These are phyloP conservation scores for Cryphonectria radicalis DNA, from an alignment of 2,329 filamentous ascomycete species.

Conservation along the genomic window DNA sequence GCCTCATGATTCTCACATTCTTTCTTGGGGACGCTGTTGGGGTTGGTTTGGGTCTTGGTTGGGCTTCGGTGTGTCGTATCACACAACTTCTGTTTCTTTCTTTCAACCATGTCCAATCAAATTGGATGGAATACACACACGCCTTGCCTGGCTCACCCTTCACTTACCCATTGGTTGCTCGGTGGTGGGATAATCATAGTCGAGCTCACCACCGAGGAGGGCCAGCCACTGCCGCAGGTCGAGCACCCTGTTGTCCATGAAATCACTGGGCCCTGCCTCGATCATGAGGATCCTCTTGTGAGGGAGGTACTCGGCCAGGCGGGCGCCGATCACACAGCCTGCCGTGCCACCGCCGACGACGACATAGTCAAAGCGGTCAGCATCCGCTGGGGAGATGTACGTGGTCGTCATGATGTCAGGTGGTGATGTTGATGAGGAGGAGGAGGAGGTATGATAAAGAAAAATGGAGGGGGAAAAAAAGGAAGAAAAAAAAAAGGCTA, in stretches of 20 bases:
- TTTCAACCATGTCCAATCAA: not conserved
- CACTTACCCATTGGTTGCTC: conserved; percentile 78
- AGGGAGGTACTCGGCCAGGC: conserved; percentile 81
- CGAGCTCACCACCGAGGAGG: conserved; percentile 82
- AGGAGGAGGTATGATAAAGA: too few relatives aligned
- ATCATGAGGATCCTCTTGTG: conserved; percentile 81
- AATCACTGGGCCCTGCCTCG: conserved; percentile 88
- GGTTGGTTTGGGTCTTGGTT: not conserved
- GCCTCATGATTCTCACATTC: conserved; percentile 17
- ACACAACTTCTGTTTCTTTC: not conserved
- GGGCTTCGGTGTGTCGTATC: not conserved
- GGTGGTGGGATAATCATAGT: conserved; percentile 88
- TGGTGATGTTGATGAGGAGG: not conserved
- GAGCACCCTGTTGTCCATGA: conserved; percentile 83
- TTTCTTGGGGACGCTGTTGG: not conserved
- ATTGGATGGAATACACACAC: too few relatives aligned
- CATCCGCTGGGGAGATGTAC: conserved; percentile 65
- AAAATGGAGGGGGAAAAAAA: not conserved
- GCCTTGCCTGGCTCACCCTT: not conserved
- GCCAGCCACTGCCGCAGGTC: conserved; percentile 86
- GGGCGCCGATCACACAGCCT: conserved; percentile 81
- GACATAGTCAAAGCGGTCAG: conserved; percentile 78
- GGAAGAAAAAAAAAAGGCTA: not conserved
- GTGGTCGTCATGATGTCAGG: conserved; percentile 66
- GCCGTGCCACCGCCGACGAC: conserved; percentile 86